Evolutionary conservation across 2,329 filamentous ascomycete genomes (phyloP).

Genomic region (Aureobasidium sp.): DNA sequence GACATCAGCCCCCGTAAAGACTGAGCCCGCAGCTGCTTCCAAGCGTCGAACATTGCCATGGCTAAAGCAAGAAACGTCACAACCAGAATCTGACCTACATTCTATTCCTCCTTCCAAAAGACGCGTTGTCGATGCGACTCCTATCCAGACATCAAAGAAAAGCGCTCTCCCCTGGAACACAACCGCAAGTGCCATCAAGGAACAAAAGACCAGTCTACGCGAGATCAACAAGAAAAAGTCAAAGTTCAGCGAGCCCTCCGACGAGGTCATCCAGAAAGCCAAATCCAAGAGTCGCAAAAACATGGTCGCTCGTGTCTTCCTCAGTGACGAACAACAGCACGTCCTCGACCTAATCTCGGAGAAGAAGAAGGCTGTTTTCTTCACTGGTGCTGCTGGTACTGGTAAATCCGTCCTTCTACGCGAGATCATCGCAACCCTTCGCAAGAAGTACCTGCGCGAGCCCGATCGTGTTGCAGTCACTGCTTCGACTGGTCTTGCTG

Average conservation of each 20-base stretch:
- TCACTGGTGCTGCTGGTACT: conserved; percentile 88
- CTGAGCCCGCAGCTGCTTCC: conserved; percentile 30
- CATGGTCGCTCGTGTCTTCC: conserved; percentile 52
- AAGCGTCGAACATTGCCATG: conserved; percentile 65
- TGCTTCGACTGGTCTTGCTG: conserved; percentile 89
- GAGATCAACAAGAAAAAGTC: conserved; percentile 53
- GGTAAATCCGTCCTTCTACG: conserved; percentile 95
- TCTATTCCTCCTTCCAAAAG: conserved; percentile 6
- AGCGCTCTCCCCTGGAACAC: conserved; percentile 59
- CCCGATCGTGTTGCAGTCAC: conserved; percentile 86
- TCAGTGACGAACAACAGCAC: conserved; percentile 80
- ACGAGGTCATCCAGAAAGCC: conserved; percentile 44
- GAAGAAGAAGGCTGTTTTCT: conserved; percentile 83
- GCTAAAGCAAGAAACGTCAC: conserved; percentile 32
- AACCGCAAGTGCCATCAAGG: conserved; percentile 66
- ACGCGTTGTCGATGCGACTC: conserved; percentile 5
- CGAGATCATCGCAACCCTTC: conserved; percentile 76
- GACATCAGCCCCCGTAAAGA: conserved; percentile 16
- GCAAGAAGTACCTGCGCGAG: conserved; percentile 67
- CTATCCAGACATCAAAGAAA: conserved; percentile 7
- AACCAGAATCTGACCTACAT: neutral
- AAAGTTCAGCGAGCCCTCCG: conserved; percentile 35
- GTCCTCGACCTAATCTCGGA: conserved; percentile 79
- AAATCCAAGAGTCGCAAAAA: conserved; percentile 37
- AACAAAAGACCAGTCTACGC: conserved; percentile 67